These are phyloP conservation scores for Eragrostis tef DNA, from an alignment of 202 grass and related monocot genomes.

Conservation along the genomic window DNA sequence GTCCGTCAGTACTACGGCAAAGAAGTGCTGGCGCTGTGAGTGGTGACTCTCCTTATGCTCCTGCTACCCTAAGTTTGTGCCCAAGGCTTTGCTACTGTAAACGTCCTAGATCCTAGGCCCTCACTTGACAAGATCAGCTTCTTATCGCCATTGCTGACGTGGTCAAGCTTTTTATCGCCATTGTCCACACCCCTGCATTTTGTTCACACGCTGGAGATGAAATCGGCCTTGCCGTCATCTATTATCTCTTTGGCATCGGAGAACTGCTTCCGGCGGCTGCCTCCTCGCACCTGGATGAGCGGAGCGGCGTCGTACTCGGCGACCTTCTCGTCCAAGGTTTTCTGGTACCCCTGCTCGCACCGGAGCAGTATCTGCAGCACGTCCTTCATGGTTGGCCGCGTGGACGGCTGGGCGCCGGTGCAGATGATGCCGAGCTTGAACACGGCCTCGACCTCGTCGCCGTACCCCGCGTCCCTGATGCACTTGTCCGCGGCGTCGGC, in stretches of 20 bases:
- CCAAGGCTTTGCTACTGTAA: not conserved
- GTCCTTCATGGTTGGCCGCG: conserved; percentile 76
- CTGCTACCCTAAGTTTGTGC: not conserved
- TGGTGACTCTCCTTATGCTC: not conserved
- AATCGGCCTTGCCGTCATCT: not conserved
- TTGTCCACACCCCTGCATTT: no score
- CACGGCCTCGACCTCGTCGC: conserved; percentile 55
- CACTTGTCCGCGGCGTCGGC: conserved; percentile 51
- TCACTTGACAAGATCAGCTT: not conserved
- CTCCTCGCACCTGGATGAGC: conserved; percentile 40
- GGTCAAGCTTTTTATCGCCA: not conserved
- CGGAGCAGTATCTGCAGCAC: conserved; percentile 69
- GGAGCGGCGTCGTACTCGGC: conserved; percentile 51
- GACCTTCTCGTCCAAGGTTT: not conserved
- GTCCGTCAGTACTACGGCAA: not conserved
- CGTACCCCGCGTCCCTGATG: conserved; percentile 42
- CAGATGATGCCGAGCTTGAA: conserved; percentile 80
- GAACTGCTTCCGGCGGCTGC: conserved; percentile 46
- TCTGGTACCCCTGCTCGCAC: conserved; percentile 51
- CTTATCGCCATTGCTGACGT: not conserved
- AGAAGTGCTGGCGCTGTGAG: not conserved
- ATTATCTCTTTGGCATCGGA: not conserved
- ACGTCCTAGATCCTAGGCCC: not conserved
- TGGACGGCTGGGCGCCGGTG: conserved; percentile 56
- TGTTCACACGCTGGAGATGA: conserved; percentile 47